Conservation (phyloP, 257 asterid species). For the Ilex asprella region DNA sequence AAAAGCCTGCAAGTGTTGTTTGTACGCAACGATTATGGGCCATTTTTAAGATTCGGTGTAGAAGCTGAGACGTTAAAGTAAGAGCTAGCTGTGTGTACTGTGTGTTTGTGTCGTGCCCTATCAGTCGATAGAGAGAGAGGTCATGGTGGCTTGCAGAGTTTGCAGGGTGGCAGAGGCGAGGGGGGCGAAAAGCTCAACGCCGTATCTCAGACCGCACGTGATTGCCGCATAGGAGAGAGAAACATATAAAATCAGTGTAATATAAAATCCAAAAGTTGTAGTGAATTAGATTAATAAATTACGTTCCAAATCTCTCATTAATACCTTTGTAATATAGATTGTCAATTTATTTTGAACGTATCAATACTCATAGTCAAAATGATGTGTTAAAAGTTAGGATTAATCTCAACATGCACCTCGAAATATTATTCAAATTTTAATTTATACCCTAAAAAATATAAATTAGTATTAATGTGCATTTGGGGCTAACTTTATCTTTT, state of each 20-base stretch:
- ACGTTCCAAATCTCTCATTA: too few species aligned
- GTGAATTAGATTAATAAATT: too few species aligned
- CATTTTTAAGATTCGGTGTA: background rate
- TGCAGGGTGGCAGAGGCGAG: conserved; percentile 17
- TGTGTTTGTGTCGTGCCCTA: background rate
- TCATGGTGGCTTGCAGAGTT: background rate
- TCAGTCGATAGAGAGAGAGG: background rate
- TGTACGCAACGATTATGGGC: background rate
- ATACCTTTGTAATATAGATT: too few species aligned
- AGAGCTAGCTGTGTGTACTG: conserved; percentile 7
- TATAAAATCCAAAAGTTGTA: too few species aligned
- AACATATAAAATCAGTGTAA: background rate
- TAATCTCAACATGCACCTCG: too few species aligned
- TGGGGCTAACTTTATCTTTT: too few species aligned
- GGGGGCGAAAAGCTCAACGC: conserved; percentile 23
- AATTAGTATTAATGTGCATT: too few species aligned
- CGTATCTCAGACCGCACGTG: conserved; percentile 61
- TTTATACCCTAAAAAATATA: too few species aligned
- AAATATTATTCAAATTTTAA: too few species aligned
- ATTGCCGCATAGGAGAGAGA: conserved; percentile 31
- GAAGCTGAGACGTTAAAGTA: conserved; percentile 32
- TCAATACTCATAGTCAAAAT: too few species aligned
- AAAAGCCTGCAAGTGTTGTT: conserved; percentile 22
- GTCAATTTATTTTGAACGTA: too few species aligned
- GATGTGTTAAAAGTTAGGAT: too few species aligned